These are phyloP conservation scores for Wickerhamomyces sp. DNA, from an alignment of 1,139 yeast species.

Conservation along the genomic window DNA sequence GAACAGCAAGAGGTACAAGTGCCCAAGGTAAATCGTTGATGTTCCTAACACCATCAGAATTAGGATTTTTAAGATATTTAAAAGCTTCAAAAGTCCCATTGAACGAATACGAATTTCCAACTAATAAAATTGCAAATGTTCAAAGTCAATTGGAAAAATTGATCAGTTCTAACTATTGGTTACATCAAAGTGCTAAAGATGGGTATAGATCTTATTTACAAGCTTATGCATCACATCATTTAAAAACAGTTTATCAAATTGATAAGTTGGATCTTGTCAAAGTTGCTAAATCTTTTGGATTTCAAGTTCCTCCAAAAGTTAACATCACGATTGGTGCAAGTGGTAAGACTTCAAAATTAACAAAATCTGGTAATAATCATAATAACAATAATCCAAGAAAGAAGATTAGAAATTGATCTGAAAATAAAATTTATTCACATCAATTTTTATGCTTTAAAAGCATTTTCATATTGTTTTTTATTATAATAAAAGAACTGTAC, in stretches of 20 bases:
- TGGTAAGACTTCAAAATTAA: conserved; percentile 46
- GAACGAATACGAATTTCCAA: conserved; percentile 94
- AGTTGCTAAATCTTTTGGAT: conserved; percentile 94
- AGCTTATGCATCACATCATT: conserved; percentile 94
- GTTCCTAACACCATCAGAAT: conserved; percentile 91
- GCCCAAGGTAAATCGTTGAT: conserved; percentile 92
- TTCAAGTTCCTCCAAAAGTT: conserved; percentile 93
- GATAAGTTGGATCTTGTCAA: conserved; percentile 90
- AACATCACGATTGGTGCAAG: conserved; percentile 94
- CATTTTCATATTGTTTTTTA: too few species aligned
- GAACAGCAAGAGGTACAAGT: conserved; percentile 92
- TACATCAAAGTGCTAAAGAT: conserved; percentile 94
- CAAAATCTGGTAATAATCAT: too few species aligned
- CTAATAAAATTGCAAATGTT: conserved; percentile 89
- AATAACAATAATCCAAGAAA: conserved; percentile 16
- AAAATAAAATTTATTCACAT: too few species aligned
- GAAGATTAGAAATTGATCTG: conserved; percentile 11
- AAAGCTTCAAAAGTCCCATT: conserved; percentile 97
- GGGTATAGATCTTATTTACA: conserved; percentile 95
- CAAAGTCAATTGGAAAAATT: conserved; percentile 90
- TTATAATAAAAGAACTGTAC: too few species aligned
- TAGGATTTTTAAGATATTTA: conserved; percentile 89
- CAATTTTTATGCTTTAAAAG: too few species aligned
- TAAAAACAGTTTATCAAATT: conserved; percentile 92
- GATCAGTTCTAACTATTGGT: conserved; percentile 86